These are phyloP conservation scores for Kluyveromyces lactis DNA, from an alignment of 805 yeast genomes.

Conservation along the genomic window DNA sequence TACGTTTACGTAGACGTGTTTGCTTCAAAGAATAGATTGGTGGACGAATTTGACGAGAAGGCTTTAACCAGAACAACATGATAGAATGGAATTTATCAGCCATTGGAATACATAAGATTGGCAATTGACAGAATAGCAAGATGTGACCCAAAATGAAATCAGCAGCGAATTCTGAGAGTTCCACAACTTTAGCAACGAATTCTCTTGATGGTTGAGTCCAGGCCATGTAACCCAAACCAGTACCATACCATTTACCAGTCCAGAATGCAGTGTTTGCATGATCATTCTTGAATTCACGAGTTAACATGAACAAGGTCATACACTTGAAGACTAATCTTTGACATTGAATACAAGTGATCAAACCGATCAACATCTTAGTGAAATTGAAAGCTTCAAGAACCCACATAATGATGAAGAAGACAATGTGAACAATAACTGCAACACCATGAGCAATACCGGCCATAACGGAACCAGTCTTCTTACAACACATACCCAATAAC, in stretches of 20 bases:
- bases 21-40: conserved; percentile 96
- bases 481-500: conserved; percentile 85
- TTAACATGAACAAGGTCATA: conserved; percentile 67
- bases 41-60: conserved; percentile 93
- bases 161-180: conserved; percentile 91
- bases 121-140: conserved; percentile 81
- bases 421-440: conserved; percentile 79
- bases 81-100: conserved; percentile 97
- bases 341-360: conserved; percentile 72
- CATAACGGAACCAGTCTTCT: conserved; percentile 88
- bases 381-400: conserved; percentile 89
- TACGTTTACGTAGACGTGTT: conserved; percentile 91
- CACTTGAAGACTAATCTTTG: conserved; percentile 84
- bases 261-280: conserved; percentile 97
- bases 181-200: conserved; percentile 87
- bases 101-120: conserved; percentile 75
- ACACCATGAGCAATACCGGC: conserved; percentile 96
- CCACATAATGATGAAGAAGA: conserved; percentile 95
- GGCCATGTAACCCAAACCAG: conserved; percentile 89
- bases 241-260: conserved; percentile 99
- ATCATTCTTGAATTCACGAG: conserved; percentile 95
- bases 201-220: conserved; percentile 95
- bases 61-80: conserved; percentile 98
- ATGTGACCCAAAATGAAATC: conserved; percentile 92
- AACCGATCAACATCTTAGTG: conserved; percentile 78